Evolutionary conservation across 2,329 filamentous ascomycete species (phyloP).

Genomic region (Trichoderma polysporum): DNA sequence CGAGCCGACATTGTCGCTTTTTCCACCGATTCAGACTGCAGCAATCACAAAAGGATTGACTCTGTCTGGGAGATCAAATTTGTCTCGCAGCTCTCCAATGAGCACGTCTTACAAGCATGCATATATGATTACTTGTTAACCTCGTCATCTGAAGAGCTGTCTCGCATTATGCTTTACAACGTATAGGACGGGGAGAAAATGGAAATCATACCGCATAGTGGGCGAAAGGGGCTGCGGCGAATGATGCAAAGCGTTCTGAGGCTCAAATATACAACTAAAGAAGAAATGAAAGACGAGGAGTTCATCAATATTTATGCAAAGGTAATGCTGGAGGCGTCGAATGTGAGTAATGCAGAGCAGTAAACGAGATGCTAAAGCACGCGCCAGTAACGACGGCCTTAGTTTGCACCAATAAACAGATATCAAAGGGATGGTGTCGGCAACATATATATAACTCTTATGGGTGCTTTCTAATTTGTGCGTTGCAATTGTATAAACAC

Average conservation of each 20-base stretch:
- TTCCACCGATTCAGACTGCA: not conserved
- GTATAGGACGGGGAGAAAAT: not conserved
- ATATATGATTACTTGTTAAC: slow-evolving; percentile 30
- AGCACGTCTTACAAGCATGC: slow-evolving; percentile 31
- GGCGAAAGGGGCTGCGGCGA: not conserved
- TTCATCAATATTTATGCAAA: not conserved
- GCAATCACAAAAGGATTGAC: not conserved
- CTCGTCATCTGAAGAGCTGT: not conserved
- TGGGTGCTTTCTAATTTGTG: too few relatives aligned
- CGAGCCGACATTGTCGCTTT: not conserved
- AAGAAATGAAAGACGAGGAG: not conserved
- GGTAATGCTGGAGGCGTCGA: not conserved
- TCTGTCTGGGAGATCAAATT: slow-evolving; percentile 36
- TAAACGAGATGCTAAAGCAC: not conserved
- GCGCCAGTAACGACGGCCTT: not conserved
- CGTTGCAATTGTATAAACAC: too few relatives aligned
- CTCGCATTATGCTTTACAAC: not conserved
- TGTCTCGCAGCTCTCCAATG: slow-evolving; percentile 27
- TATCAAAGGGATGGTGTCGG: not conserved
- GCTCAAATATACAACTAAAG: not conserved
- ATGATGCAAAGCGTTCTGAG: not conserved
- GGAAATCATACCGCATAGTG: not conserved
- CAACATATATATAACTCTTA: too few relatives aligned
- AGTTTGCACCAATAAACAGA: not conserved
- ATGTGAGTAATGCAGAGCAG: not conserved